A percentile compares a stretch with the other conserved stretches of the same genome.
These are phyloP conservation scores for Microascus cirrosus DNA, from an alignment of 2,329 filamentous ascomycete genomes.

Conservation along the genomic window DNA sequence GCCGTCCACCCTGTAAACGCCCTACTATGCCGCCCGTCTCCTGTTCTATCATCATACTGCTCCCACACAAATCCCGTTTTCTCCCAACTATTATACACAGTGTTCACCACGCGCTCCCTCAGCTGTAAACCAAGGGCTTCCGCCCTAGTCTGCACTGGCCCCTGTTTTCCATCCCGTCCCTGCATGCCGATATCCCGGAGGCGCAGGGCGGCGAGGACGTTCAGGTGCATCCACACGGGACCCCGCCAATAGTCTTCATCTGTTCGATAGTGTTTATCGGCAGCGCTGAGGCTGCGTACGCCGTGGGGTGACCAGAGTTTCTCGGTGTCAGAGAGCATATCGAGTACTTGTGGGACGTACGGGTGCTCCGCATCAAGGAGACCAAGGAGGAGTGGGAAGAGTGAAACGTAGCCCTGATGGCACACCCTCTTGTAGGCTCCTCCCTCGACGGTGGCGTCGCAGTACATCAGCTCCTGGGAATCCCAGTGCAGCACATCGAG, in stretches of 20 bases:
- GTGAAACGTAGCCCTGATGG: slow-evolving; percentile 90
- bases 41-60: slow-evolving; percentile 91
- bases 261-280: slow-evolving; percentile 73
- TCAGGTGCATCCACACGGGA: slow-evolving; percentile 92
- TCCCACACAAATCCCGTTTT: slow-evolving; percentile 98
- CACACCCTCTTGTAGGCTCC: slow-evolving; percentile 85
- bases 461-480: slow-evolving; percentile 69
- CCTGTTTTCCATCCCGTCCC: slow-evolving; percentile 29
- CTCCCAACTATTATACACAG: slow-evolving; percentile 78
- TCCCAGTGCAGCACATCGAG: slow-evolving; percentile 92
- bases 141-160: slow-evolving; percentile 53
- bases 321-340: slow-evolving; percentile 67
- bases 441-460: slow-evolving; percentile 89
- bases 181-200: slow-evolving; percentile 59
- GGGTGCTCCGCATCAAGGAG: slow-evolving; percentile 64
- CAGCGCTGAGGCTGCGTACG: slow-evolving; percentile 76
- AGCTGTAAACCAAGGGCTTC: slow-evolving; percentile 64
- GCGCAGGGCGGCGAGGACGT: slow-evolving; percentile 73
- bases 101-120: slow-evolving; percentile 75
- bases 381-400: slow-evolving; percentile 86
- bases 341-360: slow-evolving; percentile 62
- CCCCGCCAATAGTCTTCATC: slow-evolving; percentile 96
- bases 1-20: slow-evolving; percentile 98
- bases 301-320: slow-evolving; percentile 83
- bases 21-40: slow-evolving; percentile 83